Evolutionary conservation across 225 moss, liverwort and hornwort species (phyloP).

Genomic region (Polytrichum commune): DNA sequence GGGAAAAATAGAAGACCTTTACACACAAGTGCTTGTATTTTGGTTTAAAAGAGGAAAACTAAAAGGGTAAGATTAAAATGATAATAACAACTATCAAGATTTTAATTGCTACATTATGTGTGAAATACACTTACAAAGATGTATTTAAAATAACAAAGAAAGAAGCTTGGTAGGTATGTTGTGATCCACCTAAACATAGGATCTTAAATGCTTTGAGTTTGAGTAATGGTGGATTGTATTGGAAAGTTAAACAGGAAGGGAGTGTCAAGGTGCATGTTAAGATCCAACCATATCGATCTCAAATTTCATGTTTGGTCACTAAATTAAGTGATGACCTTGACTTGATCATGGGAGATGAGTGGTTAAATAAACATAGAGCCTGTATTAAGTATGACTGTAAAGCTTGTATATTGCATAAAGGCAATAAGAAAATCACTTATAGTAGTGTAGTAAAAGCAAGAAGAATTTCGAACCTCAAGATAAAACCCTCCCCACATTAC

Average conservation of each 20-base stretch:
- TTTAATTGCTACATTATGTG: background rate
- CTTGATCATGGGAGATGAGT: background rate
- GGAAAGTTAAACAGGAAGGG: background rate
- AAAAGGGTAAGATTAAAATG: background rate
- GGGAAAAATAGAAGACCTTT: background rate
- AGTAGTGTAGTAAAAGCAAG: background rate
- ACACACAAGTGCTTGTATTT: background rate
- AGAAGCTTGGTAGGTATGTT: background rate
- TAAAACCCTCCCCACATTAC: background rate
- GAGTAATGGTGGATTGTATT: background rate
- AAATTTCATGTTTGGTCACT: background rate
- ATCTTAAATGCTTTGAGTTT: background rate
- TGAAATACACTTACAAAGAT: background rate
- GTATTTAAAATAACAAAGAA: background rate
- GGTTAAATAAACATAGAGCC: background rate
- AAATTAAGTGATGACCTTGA: background rate
- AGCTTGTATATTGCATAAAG: background rate
- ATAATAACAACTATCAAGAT: background rate
- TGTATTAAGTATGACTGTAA: background rate
- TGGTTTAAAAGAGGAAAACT: background rate
- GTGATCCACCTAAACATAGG: background rate
- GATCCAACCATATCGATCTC: background rate
- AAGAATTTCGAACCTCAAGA: background rate
- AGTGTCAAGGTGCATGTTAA: background rate
- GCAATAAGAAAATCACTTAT: background rate